Evolutionary conservation across 306 rosid species (phyloP).

Genomic region (Sechiopsis laciniata): DNA sequence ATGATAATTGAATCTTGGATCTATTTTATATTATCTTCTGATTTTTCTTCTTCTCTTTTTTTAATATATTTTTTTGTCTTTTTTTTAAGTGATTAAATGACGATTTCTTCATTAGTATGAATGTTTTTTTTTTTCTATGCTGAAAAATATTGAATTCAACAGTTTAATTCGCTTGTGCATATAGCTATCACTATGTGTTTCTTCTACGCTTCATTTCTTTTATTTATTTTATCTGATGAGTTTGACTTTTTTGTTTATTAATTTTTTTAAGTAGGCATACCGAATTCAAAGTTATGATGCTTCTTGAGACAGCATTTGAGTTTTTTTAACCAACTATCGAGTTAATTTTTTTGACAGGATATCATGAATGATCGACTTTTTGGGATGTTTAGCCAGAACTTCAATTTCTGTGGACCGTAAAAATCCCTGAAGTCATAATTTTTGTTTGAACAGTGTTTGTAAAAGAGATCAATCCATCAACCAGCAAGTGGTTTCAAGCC

Average conservation of each 20-base stretch:
- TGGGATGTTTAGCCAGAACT: slow-evolving; percentile 15
- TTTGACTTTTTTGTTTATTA: slow-evolving; percentile 5
- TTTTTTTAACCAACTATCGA: neutral
- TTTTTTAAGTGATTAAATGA: neutral
- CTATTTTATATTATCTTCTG: slow-evolving; percentile 1
- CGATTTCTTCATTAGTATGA: neutral
- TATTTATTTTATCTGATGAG: slow-evolving; percentile 17
- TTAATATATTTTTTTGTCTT: neutral
- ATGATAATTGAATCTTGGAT: neutral
- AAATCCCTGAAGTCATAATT: neutral
- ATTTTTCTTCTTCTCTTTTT: neutral
- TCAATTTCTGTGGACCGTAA: slow-evolving; percentile 5
- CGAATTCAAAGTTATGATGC: slow-evolving; percentile 22
- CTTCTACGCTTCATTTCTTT: neutral
- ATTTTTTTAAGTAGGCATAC: slow-evolving; percentile 1
- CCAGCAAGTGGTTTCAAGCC: neutral
- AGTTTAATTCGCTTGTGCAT: slow-evolving; percentile 7
- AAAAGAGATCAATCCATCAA: neutral
- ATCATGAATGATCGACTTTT: neutral
- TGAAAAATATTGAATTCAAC: neutral
- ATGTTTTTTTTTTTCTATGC: neutral
- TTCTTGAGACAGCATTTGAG: slow-evolving; percentile 11
- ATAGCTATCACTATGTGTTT: neutral
- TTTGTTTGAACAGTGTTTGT: slow-evolving; percentile 4
- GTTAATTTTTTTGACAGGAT: neutral